phyloP scores from a whole-genome alignment of 768 basidiomycete species.

The Xerocomellus dryophilus region DNA sequence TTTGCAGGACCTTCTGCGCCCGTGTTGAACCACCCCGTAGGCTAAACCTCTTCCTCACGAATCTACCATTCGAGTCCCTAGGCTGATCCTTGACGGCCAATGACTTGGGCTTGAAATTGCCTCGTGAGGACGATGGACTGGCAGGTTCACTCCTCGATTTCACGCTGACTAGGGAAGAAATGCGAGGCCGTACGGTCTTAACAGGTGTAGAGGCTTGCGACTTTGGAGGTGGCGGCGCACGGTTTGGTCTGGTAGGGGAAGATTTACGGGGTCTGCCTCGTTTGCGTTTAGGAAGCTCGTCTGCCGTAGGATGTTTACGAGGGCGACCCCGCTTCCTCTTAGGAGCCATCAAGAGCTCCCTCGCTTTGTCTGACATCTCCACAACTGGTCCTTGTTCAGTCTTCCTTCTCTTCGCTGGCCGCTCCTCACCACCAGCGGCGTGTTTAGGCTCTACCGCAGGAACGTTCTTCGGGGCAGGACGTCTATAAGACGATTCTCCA shows the following conservation, averaged over 20 bases:
- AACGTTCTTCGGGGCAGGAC: constrained; percentile 50
- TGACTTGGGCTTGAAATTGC: constrained; percentile 38
- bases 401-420: constrained; percentile 50
- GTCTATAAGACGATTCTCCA: constrained; percentile 36
- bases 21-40: constrained; percentile 32
- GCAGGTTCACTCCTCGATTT: constrained; percentile 22
- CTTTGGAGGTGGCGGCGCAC: constrained; percentile 10
- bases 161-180: constrained; percentile 19
- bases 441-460: constrained; percentile 56
- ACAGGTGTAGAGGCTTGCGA: constrained; percentile 9
- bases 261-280: constrained; percentile 35
- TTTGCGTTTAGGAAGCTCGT: constrained; percentile 34
- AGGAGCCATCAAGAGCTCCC: constrained; percentile 29
- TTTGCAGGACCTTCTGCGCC: constrained; percentile 40
- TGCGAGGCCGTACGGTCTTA: constrained; percentile 10
- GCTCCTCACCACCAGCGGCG: constrained; percentile 41
- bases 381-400: constrained; percentile 34
- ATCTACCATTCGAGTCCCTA: constrained; percentile 52
- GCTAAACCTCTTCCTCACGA: constrained; percentile 36
- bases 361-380: constrained; percentile 35
- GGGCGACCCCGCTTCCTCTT: constrained; percentile 36
- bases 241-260: constrained; percentile 16
- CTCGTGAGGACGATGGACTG: constrained; percentile 26
- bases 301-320: constrained; percentile 33
- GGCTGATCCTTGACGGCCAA: constrained; percentile 53